Percentiles rank a stretch among this genome's conserved stretches.
Evolutionary conservation across 768 basidiomycete species (phyloP).

Genomic region (Tremella yokohamensis): DNA sequence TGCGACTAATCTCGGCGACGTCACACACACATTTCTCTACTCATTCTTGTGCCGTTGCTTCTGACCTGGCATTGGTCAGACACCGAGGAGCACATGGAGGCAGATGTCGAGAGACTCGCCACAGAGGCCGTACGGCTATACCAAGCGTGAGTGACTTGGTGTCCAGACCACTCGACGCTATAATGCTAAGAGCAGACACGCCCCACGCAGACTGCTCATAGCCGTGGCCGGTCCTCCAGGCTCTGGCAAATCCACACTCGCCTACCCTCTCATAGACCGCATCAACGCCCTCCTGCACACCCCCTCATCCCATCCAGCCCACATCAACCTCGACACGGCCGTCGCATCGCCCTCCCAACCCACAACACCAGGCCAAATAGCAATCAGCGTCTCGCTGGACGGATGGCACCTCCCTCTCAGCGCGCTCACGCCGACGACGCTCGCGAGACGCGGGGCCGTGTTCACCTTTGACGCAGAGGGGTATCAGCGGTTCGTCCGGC

Average conservation of each 20-base stretch:
- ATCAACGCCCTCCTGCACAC: conserved; percentile 55
- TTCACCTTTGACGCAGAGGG: conserved; percentile 79
- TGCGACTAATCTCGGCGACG: too few relatives aligned
- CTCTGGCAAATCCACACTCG: conserved; percentile 78
- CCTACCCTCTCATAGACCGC: conserved; percentile 59
- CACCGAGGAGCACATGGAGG: conserved; percentile 6
- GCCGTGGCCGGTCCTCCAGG: conserved; percentile 58
- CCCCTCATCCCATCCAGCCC: conserved; percentile 12
- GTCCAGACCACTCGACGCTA: neutral
- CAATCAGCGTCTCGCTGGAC: conserved; percentile 73
- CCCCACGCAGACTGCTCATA: conserved; percentile 13
- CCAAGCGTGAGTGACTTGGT: neutral
- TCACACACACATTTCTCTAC: too few relatives aligned
- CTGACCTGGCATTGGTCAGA: too few relatives aligned
- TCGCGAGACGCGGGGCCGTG: conserved; percentile 59
- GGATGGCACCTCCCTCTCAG: conserved; percentile 87
- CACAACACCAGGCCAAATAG: conserved; percentile 47
- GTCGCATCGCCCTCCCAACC: conserved; percentile 6
- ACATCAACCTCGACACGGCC: conserved; percentile 12
- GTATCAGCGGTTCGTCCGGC: conserved; percentile 65
- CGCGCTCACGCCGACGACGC: conserved; percentile 60
- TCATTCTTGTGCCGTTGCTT: too few relatives aligned
- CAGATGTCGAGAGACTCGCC: conserved; percentile 1
- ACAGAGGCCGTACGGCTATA: conserved; percentile 2
- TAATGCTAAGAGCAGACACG: conserved; percentile 8